phyloP scores from a whole-genome alignment of 805 yeast species.

The Metschnikowia santaceciliae region DNA sequence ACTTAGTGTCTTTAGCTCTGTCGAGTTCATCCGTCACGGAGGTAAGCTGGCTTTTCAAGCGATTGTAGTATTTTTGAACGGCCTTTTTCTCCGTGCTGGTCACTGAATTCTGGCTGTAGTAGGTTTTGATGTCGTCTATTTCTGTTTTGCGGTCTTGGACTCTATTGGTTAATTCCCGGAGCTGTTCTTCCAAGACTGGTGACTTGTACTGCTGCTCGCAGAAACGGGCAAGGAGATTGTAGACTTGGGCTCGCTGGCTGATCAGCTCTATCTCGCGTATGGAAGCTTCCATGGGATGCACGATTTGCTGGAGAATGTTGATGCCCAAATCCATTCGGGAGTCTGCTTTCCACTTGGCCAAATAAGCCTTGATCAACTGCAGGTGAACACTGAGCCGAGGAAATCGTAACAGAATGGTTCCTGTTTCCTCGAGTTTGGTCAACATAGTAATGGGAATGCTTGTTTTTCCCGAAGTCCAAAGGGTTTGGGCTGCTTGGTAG shows the following conservation, averaged over 20 bases:
- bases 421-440: constrained; percentile 20
- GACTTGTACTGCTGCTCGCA: constrained; percentile 63
- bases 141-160: constrained; percentile 44
- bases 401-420: constrained; percentile 15
- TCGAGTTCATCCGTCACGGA: constrained; percentile 48
- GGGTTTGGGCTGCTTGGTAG: constrained; percentile 50
- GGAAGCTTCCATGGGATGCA: constrained; percentile 41
- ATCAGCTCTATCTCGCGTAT: constrained; percentile 10
- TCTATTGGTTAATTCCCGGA: constrained; percentile 38
- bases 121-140: constrained; percentile 44
- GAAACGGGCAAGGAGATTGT: constrained; percentile 62
- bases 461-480: constrained; percentile 63
- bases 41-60: constrained; percentile 43
- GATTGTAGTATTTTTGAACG: constrained; percentile 50
- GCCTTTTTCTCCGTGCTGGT: constrained; percentile 46
- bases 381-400: constrained; percentile 18
- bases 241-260: constrained; percentile 42
- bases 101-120: constrained; percentile 38
- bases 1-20: constrained; percentile 32
- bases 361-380: constrained; percentile 33
- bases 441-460: constrained; percentile 55
- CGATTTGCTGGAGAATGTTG: constrained; percentile 53
- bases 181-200: constrained; percentile 40
- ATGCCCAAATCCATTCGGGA: constrained; percentile 67
- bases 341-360: constrained; percentile 68